These are phyloP conservation scores for Fagopyrum homotropicum DNA, from an alignment of 148 eudicot genomes.

Conservation along the genomic window DNA sequence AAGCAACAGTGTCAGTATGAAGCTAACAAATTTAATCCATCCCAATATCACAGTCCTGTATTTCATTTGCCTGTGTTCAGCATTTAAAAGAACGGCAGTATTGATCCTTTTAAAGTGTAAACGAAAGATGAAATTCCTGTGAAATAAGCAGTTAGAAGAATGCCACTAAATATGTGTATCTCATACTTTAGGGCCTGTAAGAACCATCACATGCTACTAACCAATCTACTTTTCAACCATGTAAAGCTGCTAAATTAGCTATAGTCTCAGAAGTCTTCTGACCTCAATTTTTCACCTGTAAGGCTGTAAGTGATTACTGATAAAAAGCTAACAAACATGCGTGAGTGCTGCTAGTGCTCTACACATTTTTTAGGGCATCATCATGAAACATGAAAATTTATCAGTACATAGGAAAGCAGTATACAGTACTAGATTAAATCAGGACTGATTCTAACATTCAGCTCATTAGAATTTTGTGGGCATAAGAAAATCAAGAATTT, in stretches of 20 bases:
- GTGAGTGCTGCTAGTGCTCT: neutral
- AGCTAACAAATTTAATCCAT: neutral
- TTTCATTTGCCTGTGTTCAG: neutral
- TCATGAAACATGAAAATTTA: neutral
- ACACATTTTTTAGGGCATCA: neutral
- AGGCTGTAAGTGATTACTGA: constrained; percentile 4
- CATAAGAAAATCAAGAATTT: neutral
- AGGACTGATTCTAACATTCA: neutral
- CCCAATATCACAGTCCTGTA: neutral
- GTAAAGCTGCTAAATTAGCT: neutral
- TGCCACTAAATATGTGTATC: neutral
- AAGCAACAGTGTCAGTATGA: neutral
- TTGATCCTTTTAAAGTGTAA: neutral
- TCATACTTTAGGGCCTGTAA: neutral
- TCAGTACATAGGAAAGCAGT: neutral
- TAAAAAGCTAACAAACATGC: neutral
- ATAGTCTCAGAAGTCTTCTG: neutral
- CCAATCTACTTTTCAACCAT: neutral
- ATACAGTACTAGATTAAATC: neutral
- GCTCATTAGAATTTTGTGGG: neutral
- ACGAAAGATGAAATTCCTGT: neutral
- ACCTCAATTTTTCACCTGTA: neutral
- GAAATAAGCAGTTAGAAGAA: neutral
- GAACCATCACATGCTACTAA: neutral
- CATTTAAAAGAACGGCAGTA: neutral